Evolutionary conservation across 2,329 filamentous ascomycete genomes (phyloP).

Genomic region (Alternaria postmessia): DNA sequence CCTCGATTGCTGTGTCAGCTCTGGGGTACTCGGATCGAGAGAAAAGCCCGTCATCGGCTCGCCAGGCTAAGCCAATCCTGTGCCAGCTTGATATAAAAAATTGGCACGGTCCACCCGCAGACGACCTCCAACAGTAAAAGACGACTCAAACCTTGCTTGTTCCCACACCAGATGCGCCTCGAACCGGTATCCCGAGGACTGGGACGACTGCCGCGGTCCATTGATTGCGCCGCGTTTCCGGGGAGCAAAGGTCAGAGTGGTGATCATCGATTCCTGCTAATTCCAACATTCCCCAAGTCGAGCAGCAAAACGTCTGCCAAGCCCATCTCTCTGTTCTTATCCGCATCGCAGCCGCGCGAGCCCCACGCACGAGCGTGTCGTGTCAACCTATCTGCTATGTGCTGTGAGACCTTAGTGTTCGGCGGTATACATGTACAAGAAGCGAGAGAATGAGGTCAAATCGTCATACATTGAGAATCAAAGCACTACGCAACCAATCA

Average conservation of each 20-base stretch:
- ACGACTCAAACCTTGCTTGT: slow-evolving; percentile 17
- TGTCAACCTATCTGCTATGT: background rate
- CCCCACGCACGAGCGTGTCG: slow-evolving; percentile 5
- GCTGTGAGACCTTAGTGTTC: background rate
- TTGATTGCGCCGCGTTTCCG: background rate
- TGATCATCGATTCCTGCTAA: background rate
- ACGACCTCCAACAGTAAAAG: slow-evolving; percentile 2
- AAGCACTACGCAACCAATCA: slow-evolving; percentile 27
- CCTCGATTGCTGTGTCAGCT: slow-evolving; percentile 31
- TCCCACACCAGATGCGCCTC: slow-evolving; percentile 7
- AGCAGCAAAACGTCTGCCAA: slow-evolving; percentile 1
- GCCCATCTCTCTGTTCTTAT: background rate
- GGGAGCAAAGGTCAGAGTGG: background rate
- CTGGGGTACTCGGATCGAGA: slow-evolving; percentile 31
- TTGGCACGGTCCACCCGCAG: slow-evolving; percentile 12
- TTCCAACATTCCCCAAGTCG: background rate
- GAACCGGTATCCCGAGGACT: slow-evolving; percentile 9
- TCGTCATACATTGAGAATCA: slow-evolving; percentile 38
- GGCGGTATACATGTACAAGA: slow-evolving; percentile 11
- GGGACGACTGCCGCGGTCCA: slow-evolving; percentile 4
- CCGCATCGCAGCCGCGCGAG: slow-evolving; percentile 1
- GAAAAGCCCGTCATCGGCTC: slow-evolving; percentile 25
- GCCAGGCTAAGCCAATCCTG: slow-evolving; percentile 17
- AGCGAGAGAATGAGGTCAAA: slow-evolving; percentile 27
- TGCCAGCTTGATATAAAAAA: slow-evolving; percentile 11